These are phyloP conservation scores for Piper longum DNA, from an alignment of 164 flowering plant genomes.

Conservation along the genomic window DNA sequence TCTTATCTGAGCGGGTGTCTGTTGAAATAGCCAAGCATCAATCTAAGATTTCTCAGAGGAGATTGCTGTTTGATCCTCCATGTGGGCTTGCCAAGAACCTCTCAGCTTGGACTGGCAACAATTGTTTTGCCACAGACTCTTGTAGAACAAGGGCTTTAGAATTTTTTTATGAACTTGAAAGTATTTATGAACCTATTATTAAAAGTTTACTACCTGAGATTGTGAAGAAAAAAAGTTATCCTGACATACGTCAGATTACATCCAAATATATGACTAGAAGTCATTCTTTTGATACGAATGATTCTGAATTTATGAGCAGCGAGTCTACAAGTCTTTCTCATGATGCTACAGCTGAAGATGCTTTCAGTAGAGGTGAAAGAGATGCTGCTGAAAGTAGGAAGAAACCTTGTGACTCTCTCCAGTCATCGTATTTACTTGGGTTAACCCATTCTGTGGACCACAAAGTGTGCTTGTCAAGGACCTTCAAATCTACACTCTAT, in stretches of 20 bases:
- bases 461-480: conserved; percentile 5
- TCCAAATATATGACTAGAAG: conserved; percentile 11
- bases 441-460: conserved; percentile 9
- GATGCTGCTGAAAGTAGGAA: conserved; percentile 1
- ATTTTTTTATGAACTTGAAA: conserved; percentile 20
- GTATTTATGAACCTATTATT: conserved; percentile 20
- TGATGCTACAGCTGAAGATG: conserved; percentile 1
- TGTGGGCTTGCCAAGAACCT: conserved; percentile 9
- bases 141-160: conserved; percentile 18
- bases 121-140: conserved; percentile 6
- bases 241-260: conserved; percentile 7
- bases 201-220: conserved; percentile 8
- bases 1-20: conserved; percentile 12
- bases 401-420: conserved; percentile 12
- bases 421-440: conserved; percentile 20
- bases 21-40: conserved; percentile 17
- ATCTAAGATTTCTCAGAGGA: conserved; percentile 21
- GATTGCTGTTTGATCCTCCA: conserved; percentile 13
- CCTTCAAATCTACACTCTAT: conserved; percentile 15
- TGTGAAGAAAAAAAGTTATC: too few relatives aligned
- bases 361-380: conserved; percentile 6
- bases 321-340: neutral
- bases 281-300: neutral
- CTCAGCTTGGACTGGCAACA: conserved; percentile 13
- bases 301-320: conserved; percentile 2